Percentiles rank a stretch among this genome's conserved stretches.
Evolutionary conservation across 176 grass and related monocot species (phyloP).

Genomic region (sorghum (Sorghum bicolor)): DNA sequence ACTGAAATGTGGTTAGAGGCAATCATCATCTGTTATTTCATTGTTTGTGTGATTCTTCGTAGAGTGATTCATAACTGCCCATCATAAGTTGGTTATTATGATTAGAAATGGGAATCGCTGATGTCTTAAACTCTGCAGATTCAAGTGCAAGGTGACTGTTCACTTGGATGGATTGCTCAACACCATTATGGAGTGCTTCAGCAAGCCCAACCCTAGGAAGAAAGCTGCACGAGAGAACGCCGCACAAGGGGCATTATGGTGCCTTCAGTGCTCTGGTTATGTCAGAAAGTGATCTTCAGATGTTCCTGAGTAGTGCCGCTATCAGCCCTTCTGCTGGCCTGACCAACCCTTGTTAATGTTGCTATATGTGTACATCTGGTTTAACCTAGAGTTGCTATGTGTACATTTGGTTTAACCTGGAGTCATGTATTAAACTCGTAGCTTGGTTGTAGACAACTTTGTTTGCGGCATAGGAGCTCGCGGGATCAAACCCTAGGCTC

Average conservation of each 20-base stretch:
- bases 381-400: background rate
- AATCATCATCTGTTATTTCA: background rate
- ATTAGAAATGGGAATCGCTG: background rate
- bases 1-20: background rate
- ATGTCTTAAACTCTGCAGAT: slow-evolving; percentile 38
- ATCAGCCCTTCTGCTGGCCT: background rate
- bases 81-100: background rate
- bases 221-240: background rate
- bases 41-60: background rate
- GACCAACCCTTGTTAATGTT: background rate
- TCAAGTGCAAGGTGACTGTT: slow-evolving; percentile 62
- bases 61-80: background rate
- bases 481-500: background rate
- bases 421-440: background rate
- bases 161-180: background rate
- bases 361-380: background rate
- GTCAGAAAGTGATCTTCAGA: background rate
- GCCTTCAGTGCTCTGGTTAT: background rate
- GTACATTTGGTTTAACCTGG: background rate
- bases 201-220: background rate
- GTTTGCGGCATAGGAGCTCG: background rate
- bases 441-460: background rate
- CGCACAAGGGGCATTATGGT: background rate
- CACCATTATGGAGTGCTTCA: background rate
- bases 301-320: background rate